These are phyloP conservation scores for Solanum habrochaites DNA, from an alignment of 257 asterid species.

Conservation along the genomic window DNA sequence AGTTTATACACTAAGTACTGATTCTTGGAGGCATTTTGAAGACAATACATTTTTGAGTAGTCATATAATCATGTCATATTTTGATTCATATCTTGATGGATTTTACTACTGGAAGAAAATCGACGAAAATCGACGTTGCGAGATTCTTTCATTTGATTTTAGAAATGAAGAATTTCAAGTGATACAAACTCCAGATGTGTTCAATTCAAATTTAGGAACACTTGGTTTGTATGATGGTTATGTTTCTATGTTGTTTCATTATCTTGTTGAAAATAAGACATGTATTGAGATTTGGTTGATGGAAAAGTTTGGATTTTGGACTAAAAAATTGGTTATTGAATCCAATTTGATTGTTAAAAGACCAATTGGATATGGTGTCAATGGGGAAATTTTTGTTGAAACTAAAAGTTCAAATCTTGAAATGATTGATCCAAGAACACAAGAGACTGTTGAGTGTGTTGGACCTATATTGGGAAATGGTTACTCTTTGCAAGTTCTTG, in stretches of 20 bases:
- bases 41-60: conserved; percentile 5
- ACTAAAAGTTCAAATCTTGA: background rate
- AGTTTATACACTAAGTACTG: background rate
- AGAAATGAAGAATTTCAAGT: conserved; percentile 23
- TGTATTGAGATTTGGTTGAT: conserved; percentile 29
- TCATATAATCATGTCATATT: conserved; percentile 13
- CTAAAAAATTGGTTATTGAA: conserved; percentile 10
- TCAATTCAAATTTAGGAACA: conserved; percentile 12
- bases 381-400: conserved; percentile 19
- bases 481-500: background rate
- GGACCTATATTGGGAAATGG: background rate
- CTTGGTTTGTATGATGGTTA: conserved; percentile 21
- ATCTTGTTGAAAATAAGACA: background rate
- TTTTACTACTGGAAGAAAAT: conserved; percentile 33
- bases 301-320: conserved; percentile 28
- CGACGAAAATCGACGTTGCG: background rate
- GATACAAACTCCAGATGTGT: conserved; percentile 15
- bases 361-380: conserved; percentile 37
- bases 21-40: conserved; percentile 2
- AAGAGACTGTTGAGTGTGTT: background rate
- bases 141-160: conserved; percentile 30
- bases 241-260: conserved; percentile 23
- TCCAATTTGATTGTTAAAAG: conserved; percentile 19
- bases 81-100: conserved; percentile 32
- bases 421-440: background rate